Percentiles rank a stretch among this genome's conserved stretches.
Conservation (phyloP, 176 grass and related monocot genomes). For the Musa beccarii region DNA sequence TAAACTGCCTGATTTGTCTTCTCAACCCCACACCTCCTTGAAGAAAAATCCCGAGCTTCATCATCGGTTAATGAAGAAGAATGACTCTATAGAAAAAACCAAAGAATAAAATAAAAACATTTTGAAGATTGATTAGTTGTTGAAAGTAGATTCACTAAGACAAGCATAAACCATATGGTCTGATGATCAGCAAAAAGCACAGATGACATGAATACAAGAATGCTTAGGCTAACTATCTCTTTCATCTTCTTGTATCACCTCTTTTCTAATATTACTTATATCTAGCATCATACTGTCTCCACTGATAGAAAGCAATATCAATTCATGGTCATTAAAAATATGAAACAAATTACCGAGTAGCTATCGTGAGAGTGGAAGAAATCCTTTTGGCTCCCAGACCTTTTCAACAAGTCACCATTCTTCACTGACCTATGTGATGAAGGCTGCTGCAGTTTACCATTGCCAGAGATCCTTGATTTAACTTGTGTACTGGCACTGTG, state of each 20-base stretch:
- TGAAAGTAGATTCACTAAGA: background rate
- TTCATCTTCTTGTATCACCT: background rate
- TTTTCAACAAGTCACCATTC: constrained; percentile 33
- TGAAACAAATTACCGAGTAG: constrained; percentile 45
- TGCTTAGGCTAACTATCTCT: background rate
- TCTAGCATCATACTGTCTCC: no score
- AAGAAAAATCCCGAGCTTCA: constrained; percentile 43
- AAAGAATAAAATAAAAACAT: background rate
- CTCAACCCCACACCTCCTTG: constrained; percentile 32
- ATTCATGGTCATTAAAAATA: background rate
- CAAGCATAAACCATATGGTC: background rate
- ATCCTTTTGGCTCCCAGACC: constrained; percentile 69
- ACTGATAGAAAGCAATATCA: background rate
- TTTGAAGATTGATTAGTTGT: background rate
- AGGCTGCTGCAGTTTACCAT: constrained; percentile 20
- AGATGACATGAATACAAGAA: background rate
- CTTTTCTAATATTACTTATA: background rate
- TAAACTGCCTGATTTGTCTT: constrained; percentile 43
- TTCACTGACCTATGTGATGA: constrained; percentile 46
- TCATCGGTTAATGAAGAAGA: constrained; percentile 79
- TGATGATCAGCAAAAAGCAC: background rate
- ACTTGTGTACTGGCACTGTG: constrained; percentile 23
- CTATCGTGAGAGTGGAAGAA: constrained; percentile 60
- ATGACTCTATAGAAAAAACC: constrained; percentile 49
- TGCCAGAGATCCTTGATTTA: constrained; percentile 31